Evolutionary conservation across 2,329 filamentous ascomycete species (phyloP), one percentile per base, ranked within the genome.

Genomic region (Fusarium camptoceras): DNA sequence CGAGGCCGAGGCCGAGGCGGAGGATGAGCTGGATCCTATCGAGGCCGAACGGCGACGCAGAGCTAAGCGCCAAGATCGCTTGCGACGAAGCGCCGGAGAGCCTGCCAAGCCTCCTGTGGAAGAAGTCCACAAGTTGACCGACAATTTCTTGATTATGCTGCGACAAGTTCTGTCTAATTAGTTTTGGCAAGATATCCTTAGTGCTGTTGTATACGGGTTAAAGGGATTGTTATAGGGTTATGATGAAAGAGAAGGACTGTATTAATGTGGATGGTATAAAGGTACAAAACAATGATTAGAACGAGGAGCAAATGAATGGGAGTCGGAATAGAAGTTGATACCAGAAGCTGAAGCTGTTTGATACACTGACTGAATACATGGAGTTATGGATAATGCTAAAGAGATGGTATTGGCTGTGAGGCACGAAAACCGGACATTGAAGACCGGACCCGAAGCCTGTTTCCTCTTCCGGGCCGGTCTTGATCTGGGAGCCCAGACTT

Each of bases 11-110:
- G 89, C 91, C n/a, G 91, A 91, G 59, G 88, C 86, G 15, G 91
- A 93, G 55, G 93, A 97, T 60, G 91, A 94, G 62, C 81, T 92
- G 65, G 94, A 98, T 76, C 94, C 95, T 2, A 97, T 99, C 70
- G 90, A 90, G 67, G 92, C 93, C 8, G 96, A 98, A 83, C 85
- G 95, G 64, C 92, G 90, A 75, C 86, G 93, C 64, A 86, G 95
- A 68, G 87, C 89, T 11, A 92, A 91, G 83, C 89, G 87, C 73
- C 92, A 94, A 76, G 94, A 97, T 77, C 88, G 92, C 64, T 84
- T 99, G 55, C 87, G 93, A 69, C 86, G 94, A 55, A 91, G 88
- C 44, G 94, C 94, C 2, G 94, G 94, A 31, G 94, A 97, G 82
- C 94, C 94, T 2, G 83, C 85, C 55, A 98, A 97, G 82, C 94